Conservation (phyloP, 1,284 basidiomycete genomes). For the Pseudozyma hubeiensis region DNA sequence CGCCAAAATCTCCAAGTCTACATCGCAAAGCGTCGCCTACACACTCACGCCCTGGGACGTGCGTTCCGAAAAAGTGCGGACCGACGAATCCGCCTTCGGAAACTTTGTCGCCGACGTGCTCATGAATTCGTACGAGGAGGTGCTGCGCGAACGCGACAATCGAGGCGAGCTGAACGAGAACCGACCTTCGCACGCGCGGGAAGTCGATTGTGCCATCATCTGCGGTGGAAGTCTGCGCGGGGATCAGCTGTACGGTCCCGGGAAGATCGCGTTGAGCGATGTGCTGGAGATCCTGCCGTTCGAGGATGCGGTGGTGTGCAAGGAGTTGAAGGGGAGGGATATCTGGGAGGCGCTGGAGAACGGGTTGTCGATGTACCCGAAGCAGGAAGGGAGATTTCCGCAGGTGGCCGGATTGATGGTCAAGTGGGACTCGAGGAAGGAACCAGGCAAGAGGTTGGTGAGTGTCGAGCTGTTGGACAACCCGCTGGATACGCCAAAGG, state of each 20-base stretch:
- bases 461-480: constrained; percentile 56
- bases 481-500: constrained; percentile 22
- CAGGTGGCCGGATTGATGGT: constrained; percentile 86
- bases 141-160: constrained; percentile 73
- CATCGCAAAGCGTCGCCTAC: constrained; percentile 76
- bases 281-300: constrained; percentile 89
- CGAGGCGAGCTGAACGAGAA: constrained; percentile 69
- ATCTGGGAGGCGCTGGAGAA: constrained; percentile 86
- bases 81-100: constrained; percentile 79
- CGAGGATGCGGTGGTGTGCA: constrained; percentile 82
- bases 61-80: constrained; percentile 79
- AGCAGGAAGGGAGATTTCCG: constrained; percentile 93
- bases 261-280: constrained; percentile 82
- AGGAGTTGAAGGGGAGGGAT: constrained; percentile 82
- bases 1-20: constrained; percentile 79
- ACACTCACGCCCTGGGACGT: constrained; percentile 78
- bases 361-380: constrained; percentile 82
- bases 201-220: constrained; percentile 56
- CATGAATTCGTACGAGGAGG: constrained; percentile 86
- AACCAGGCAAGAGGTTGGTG: constrained; percentile 52
- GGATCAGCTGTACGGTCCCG: constrained; percentile 82
- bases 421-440: constrained; percentile 82
- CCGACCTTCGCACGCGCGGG: constrained; percentile 22
- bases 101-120: constrained; percentile 91
- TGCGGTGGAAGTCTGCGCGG: constrained; percentile 81